These are phyloP conservation scores for Cryptosporidium bovis DNA, from an alignment of 169 alveolate species.

Conservation along the genomic window DNA sequence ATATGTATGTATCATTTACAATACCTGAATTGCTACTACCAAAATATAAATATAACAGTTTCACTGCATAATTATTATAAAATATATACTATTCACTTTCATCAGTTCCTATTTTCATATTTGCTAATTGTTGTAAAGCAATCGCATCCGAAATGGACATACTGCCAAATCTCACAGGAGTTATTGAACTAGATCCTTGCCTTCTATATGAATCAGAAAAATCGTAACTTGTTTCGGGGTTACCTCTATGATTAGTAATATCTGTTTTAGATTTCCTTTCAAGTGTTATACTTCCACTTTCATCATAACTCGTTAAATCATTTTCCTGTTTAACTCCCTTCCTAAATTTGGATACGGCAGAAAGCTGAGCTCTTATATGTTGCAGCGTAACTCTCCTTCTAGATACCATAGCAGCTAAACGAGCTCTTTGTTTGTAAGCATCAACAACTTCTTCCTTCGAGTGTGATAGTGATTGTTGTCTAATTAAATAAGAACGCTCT, in stretches of 20 bases:
- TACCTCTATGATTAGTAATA: slow-evolving; percentile 1
- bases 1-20: too few relatives aligned
- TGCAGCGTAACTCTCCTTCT: slow-evolving; percentile 60
- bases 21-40: too few relatives aligned
- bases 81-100: background rate
- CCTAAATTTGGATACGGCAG: slow-evolving; percentile 39
- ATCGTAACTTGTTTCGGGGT: slow-evolving; percentile 26
- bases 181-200: slow-evolving; percentile 25
- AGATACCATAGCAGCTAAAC: slow-evolving; percentile 72
- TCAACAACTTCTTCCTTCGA: slow-evolving; percentile 66
- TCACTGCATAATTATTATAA: too few relatives aligned
- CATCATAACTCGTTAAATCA: background rate
- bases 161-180: slow-evolving; percentile 63
- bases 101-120: slow-evolving; percentile 38
- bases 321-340: slow-evolving; percentile 3
- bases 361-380: slow-evolving; percentile 51
- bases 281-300: background rate
- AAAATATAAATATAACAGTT: too few relatives aligned
- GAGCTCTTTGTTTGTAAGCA: slow-evolving; percentile 69
- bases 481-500: slow-evolving; percentile 47
- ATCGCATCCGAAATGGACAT: slow-evolving; percentile 55
- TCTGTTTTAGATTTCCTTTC: slow-evolving; percentile 32
- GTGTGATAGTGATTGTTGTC: slow-evolving; percentile 50
- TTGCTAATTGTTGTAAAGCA: slow-evolving; percentile 68
- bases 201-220: slow-evolving; percentile 23